phyloP scores from a whole-genome alignment of 352 stramenopile genomes.

The Elongisporangium prolatum region DNA sequence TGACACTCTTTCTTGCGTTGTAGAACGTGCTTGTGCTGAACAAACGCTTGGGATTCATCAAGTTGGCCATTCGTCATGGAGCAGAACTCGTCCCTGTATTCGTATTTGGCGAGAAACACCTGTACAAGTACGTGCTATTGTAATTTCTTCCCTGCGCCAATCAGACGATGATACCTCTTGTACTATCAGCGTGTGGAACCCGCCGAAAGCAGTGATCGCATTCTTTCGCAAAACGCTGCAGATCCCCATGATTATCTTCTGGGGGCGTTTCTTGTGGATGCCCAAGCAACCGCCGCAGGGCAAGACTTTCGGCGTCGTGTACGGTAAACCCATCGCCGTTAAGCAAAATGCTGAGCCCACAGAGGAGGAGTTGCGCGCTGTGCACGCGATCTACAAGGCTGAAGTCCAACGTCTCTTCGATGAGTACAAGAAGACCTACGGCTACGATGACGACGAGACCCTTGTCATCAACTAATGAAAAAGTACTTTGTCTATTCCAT shows the following conservation, averaged over 20 bases:
- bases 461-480: conserved; percentile 50
- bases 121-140: conserved; percentile 51
- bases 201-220: conserved; percentile 45
- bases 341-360: conserved; percentile 48
- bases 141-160: not conserved
- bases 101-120: conserved; percentile 77
- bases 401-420: conserved; percentile 60
- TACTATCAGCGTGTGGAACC: conserved; percentile 54
- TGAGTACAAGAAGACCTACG: conserved; percentile 68
- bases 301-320: conserved; percentile 72
- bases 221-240: conserved; percentile 69
- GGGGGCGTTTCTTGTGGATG: conserved; percentile 79
- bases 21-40: conserved; percentile 69
- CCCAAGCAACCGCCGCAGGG: conserved; percentile 45
- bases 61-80: conserved; percentile 71
- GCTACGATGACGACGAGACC: conserved; percentile 71
- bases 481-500: no score
- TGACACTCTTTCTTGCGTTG: not conserved
- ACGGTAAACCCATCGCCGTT: conserved; percentile 63
- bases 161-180: not conserved
- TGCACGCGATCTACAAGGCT: conserved; percentile 56
- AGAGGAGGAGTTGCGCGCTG: conserved; percentile 43
- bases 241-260: conserved; percentile 77
- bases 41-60: conserved; percentile 79
- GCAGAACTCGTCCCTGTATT: conserved; percentile 73